Base-by-base conservation (phyloP, 2,329 filamentous ascomycete genomes). In the Sporothrix mexicana region DNA sequence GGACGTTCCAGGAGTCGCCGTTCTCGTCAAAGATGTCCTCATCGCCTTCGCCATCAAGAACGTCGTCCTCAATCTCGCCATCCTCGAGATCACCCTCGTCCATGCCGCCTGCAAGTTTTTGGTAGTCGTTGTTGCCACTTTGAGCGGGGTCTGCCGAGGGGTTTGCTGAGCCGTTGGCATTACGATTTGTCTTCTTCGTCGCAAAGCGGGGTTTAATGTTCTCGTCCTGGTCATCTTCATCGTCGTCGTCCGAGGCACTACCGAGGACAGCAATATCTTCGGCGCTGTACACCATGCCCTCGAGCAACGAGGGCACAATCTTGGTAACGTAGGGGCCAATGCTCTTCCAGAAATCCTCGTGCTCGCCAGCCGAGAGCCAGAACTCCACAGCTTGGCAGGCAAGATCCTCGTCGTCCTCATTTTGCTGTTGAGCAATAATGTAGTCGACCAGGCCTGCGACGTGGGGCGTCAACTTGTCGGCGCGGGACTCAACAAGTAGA, bases 341-440 rank as follows among this genome's bases (percentile, higher is more conserved):
- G 0, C 90, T 88, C 76, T 90, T 87, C 84, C 93, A 94, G 70
- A 98, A 84, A 73, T 92, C 88, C 57, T 93, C 88, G 79, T 97
- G 93, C 80, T 98, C 96, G 74, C 94, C 95, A 23, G 97, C 91
- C 53, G 94, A 94, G 61, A 99, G 88, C 94, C 97, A 99, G 80
- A 99, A 99, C 81, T 99, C 96, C 5, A 96, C 94, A 9, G 96
- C 96, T 80, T 99, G 96, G 76, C 97, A 91, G 51, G 95, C 94
- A 73, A 99, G 86, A 57, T 98, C 94, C 72, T 95, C 91, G 76
- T 98, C 95, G 36, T 95, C 91, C 74, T 91, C 92, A 75, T 91
- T 92, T 80, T 92, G 90, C 81, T 99, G 96, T 80, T 99, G 96
- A 43, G 90, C 86, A 73, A 98, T 88, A 80, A 98, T 96, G 80